A percentile compares a stretch with the other conserved stretches of the same genome.
Evolutionary conservation across 176 grass and related monocot species (phyloP).

Genomic region (Oropetium thomaeum): DNA sequence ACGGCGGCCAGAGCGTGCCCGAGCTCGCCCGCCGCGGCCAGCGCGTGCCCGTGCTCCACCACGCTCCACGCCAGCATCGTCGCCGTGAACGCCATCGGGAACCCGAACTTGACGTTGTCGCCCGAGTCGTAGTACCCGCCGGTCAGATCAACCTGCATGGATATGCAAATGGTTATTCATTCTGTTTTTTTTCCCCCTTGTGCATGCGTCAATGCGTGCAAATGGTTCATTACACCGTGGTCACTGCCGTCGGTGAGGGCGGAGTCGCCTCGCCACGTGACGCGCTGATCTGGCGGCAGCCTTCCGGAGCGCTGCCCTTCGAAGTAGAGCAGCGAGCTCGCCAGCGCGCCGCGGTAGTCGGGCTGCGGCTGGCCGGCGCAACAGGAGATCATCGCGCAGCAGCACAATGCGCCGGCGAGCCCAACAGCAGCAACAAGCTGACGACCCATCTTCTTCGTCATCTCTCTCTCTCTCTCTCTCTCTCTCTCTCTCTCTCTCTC

Average conservation of each 20-base stretch:
- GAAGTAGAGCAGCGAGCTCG: conserved; percentile 75
- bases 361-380: background rate
- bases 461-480: background rate
- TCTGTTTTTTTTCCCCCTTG: too few relatives aligned
- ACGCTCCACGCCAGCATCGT: conserved; percentile 60
- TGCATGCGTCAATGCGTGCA: too few relatives aligned
- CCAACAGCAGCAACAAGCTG: background rate
- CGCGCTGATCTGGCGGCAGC: conserved; percentile 58
- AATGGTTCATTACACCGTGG: conserved; percentile 33
- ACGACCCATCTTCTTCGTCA: background rate
- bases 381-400: background rate
- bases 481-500: background rate
- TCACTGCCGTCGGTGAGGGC: conserved; percentile 55
- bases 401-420: background rate
- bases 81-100: conserved; percentile 64
- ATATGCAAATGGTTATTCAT: too few relatives aligned
- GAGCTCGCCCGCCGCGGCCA: conserved; percentile 46
- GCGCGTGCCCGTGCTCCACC: conserved; percentile 26
- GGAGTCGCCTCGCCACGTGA: conserved; percentile 63
- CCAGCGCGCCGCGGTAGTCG: conserved; percentile 51
- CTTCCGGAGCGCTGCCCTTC: conserved; percentile 70
- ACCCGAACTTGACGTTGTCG: conserved; percentile 75
- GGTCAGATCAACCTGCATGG: conserved; percentile 51
- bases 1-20: conserved; percentile 49
- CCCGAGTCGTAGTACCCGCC: conserved; percentile 79